Evolutionary conservation across 768 basidiomycete species (phyloP).

Genomic region (Obba rivulosa): DNA sequence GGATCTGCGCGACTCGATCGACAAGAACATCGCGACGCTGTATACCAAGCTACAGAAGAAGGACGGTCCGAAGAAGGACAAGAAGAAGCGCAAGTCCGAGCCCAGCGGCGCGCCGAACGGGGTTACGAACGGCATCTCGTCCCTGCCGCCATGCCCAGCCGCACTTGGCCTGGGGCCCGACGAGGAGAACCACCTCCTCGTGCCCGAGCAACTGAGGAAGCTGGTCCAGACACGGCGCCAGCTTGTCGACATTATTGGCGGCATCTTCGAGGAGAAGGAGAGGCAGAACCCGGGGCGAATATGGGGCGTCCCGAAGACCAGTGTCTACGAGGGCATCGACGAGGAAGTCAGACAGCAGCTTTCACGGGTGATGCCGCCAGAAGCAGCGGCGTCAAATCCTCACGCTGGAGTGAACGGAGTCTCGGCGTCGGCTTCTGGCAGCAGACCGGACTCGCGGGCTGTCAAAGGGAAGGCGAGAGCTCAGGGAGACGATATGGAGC

Average conservation of each 20-base stretch:
- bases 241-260: conserved; percentile 76
- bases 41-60: conserved; percentile 84
- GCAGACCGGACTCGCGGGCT: conserved; percentile 15
- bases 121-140: conserved; percentile 22
- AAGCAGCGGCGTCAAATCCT: conserved; percentile 8
- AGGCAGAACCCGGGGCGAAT: conserved; percentile 57
- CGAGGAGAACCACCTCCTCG: conserved; percentile 55
- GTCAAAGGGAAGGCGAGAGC: conserved; percentile 47
- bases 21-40: conserved; percentile 71
- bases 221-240: conserved; percentile 71
- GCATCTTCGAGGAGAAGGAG: conserved; percentile 73
- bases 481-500: conserved; percentile 60
- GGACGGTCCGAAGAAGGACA: conserved; percentile 60
- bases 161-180: conserved; percentile 66
- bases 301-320: conserved; percentile 72
- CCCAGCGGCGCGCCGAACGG: conserved; percentile 24
- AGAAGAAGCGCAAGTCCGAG: conserved; percentile 70
- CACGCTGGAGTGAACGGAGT: conserved; percentile 1
- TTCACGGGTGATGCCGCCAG: conserved; percentile 14
- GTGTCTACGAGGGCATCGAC: conserved; percentile 72
- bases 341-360: conserved; percentile 47
- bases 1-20: conserved; percentile 77
- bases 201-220: conserved; percentile 63
- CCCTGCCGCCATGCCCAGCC: conserved; percentile 60
- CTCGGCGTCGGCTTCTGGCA: background rate